Evolutionary conservation across 257 asterid species (phyloP), one percentile per base, ranked within the genome.

Genomic region (Phtheirospermum japonicum): DNA sequence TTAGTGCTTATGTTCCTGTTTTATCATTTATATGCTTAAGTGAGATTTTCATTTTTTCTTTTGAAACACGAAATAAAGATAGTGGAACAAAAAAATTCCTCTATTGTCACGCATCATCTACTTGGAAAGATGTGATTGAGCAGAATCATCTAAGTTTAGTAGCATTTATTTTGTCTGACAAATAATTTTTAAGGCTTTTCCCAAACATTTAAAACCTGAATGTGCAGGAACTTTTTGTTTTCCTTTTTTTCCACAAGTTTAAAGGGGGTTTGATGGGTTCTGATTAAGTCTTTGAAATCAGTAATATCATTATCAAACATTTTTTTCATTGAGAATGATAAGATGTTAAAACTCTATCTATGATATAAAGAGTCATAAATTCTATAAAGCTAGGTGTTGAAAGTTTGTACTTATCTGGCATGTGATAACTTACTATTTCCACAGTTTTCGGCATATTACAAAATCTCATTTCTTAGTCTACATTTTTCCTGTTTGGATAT

Each of bases 281-380:
- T 28, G 34, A 19, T 31, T 50, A 59, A n/a, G 14, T 28, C n/a
- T 14, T 59, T 12, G 20, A 50, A 52, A 19, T 52, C 68, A 32
- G 45, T 30, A 65, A 49, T 59, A 33, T 59, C 31, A 33, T 34
- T 18, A 30, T 58, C 53, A 50, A 12, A 42, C n/a, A n/a, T n/a
- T n/a, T n/a, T n/a, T n/a, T 66, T 5, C 62, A 17, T 57, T 14
- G 3, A 43, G 42, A 53, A 19, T 4, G 39, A 9, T 33, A 12
- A 53, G 42, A 11, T 61, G 50, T 10, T 26, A 26, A 13, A 34
- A 39, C 14, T 0, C 13, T 12, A 26, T 17, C 14, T 26, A 23
- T 20, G 30, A 34, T 53, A 13, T 17, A 6, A n/a, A 32, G 13
- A 4, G 23, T 4, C 50, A 30, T 39, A 23, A 18, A n/a, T 52